Conservation (phyloP, 495 filamentous ascomycete genomes). For the Trypethelium eluteriae region DNA sequence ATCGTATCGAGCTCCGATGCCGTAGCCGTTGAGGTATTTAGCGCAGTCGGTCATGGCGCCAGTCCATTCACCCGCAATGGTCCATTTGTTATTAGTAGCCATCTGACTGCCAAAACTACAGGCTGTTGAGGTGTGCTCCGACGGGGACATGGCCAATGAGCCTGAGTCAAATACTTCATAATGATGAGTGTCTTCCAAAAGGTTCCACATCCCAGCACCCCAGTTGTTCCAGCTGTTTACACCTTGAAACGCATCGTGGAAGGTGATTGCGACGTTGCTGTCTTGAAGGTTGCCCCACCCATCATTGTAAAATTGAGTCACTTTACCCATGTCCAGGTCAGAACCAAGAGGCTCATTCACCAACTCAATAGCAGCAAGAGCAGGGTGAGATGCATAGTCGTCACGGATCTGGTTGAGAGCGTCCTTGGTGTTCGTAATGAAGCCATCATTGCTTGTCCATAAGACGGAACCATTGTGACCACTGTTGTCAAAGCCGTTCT, state of each 20-base stretch:
- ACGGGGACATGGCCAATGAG: slow-evolving; percentile 25
- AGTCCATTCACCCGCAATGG: slow-evolving; percentile 63
- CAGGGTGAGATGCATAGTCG: slow-evolving; percentile 33
- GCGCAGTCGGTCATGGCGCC: slow-evolving; percentile 49
- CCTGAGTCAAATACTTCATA: slow-evolving; percentile 38
- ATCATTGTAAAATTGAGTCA: slow-evolving; percentile 39
- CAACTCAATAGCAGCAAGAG: slow-evolving; percentile 36
- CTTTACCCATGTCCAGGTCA: slow-evolving; percentile 30
- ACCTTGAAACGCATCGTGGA: slow-evolving; percentile 39
- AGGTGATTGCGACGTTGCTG: slow-evolving; percentile 32
- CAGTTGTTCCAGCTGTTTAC: slow-evolving; percentile 34
- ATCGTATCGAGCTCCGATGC: slow-evolving; percentile 44
- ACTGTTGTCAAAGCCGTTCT: slow-evolving; percentile 41
- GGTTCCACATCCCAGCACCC: slow-evolving; percentile 35
- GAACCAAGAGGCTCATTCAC: slow-evolving; percentile 39
- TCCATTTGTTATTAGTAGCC: slow-evolving; percentile 44
- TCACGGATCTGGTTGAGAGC: slow-evolving; percentile 36
- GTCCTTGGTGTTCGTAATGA: slow-evolving; percentile 30
- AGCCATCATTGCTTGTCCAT: slow-evolving; percentile 36
- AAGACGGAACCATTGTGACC: slow-evolving; percentile 29
- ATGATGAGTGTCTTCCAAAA: slow-evolving; percentile 39
- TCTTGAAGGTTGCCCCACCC: slow-evolving; percentile 36
- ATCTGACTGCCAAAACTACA: slow-evolving; percentile 36
- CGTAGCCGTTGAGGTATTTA: slow-evolving; percentile 42
- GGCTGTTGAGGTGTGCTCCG: slow-evolving; percentile 31